phyloP scores from a whole-genome alignment of 2,329 filamentous ascomycete species.

The Bimuria novae-zelandiae region DNA sequence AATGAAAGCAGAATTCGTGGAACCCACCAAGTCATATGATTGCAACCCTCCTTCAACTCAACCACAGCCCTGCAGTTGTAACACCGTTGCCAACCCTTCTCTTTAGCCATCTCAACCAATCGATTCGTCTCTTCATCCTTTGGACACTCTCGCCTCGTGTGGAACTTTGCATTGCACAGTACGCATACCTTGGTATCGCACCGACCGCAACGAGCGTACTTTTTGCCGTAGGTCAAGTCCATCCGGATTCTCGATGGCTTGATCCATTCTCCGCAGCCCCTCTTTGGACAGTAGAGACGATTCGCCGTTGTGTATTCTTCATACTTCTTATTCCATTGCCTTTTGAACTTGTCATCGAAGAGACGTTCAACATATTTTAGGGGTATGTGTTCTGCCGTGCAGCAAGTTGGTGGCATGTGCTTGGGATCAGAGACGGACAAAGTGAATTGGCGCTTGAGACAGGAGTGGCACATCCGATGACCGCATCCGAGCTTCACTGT shows the following conservation, averaged over 20 bases:
- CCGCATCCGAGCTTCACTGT: slow-evolving; percentile 75
- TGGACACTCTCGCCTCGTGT: slow-evolving; percentile 69
- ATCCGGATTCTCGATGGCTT: slow-evolving; percentile 69
- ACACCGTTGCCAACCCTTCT: slow-evolving; percentile 76
- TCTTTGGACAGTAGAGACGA: slow-evolving; percentile 75
- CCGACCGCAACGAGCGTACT: slow-evolving; percentile 69
- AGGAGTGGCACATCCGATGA: slow-evolving; percentile 80
- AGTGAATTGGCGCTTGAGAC: slow-evolving; percentile 74
- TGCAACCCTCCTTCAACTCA: slow-evolving; percentile 80
- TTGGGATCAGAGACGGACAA: slow-evolving; percentile 76
- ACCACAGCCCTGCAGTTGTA: slow-evolving; percentile 74
- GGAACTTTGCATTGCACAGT: slow-evolving; percentile 74
- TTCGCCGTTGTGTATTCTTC: slow-evolving; percentile 75
- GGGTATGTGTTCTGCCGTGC: slow-evolving; percentile 72
- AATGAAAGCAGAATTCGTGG: slow-evolving; percentile 7
- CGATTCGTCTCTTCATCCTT: slow-evolving; percentile 68
- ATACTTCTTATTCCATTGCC: slow-evolving; percentile 79
- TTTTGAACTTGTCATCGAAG: slow-evolving; percentile 76
- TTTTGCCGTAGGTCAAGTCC: slow-evolving; percentile 56
- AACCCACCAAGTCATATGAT: slow-evolving; percentile 83
- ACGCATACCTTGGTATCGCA: slow-evolving; percentile 78
- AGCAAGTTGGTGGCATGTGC: slow-evolving; percentile 86
- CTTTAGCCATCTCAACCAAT: slow-evolving; percentile 67
- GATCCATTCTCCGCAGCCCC: slow-evolving; percentile 79
- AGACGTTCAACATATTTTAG: slow-evolving; percentile 75